phyloP scores from a whole-genome alignment of 192 early-diverging fungal genomes.

The Geranomyces variabilis region DNA sequence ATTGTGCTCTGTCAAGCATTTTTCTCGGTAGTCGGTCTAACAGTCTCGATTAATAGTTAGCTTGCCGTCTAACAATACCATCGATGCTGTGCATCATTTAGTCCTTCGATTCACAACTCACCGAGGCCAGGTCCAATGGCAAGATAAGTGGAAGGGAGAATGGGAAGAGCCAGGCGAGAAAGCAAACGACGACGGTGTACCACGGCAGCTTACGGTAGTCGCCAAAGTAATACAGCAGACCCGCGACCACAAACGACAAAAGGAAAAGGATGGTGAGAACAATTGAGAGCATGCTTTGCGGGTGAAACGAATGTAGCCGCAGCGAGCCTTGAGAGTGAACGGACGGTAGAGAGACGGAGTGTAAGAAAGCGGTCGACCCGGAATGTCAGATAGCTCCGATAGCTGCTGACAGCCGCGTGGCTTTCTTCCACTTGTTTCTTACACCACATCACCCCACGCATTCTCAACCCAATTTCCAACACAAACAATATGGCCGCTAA shows the following conservation, averaged over 20 bases:
- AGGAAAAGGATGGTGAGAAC: conserved; percentile 39
- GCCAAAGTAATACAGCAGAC: conserved; percentile 77
- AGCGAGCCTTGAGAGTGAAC: too few relatives aligned
- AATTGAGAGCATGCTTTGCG: conserved; percentile 5
- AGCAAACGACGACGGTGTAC: conserved; percentile 77
- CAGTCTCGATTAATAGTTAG: not conserved
- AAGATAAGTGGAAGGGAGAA: conserved; percentile 90
- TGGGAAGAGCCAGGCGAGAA: conserved; percentile 86
- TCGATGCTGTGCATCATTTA: not conserved
- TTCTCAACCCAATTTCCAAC: too few relatives aligned
- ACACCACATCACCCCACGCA: too few relatives aligned
- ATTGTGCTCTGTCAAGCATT: conserved; percentile 54
- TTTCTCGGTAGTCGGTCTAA: conserved; percentile 67
- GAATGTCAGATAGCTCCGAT: too few relatives aligned
- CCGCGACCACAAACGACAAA: conserved; percentile 59
- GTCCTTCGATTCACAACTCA: conserved; percentile 8
- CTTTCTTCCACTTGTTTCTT: too few relatives aligned
- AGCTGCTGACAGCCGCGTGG: too few relatives aligned
- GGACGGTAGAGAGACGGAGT: too few relatives aligned
- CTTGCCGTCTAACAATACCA: too few relatives aligned
- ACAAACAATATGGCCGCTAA: not conserved
- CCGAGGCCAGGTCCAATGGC: conserved; percentile 80
- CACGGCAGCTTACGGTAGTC: conserved; percentile 74
- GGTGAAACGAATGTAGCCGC: too few relatives aligned
- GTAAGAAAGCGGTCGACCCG: too few relatives aligned